These are phyloP conservation scores for Teratosphaeria viscida DNA, from an alignment of 2,329 filamentous ascomycete species.

Conservation along the genomic window DNA sequence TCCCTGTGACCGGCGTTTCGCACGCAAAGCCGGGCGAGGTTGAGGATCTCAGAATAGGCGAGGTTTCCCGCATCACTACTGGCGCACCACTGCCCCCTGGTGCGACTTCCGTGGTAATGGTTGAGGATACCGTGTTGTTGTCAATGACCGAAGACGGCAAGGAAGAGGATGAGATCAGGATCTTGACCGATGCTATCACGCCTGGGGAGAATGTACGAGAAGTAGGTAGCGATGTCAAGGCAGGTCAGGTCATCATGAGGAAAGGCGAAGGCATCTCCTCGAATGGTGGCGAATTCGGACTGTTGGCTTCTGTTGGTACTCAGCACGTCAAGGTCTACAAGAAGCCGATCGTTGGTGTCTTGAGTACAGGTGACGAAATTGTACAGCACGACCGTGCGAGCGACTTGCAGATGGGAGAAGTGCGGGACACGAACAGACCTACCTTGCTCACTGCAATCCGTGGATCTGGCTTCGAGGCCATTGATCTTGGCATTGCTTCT, in stretches of 20 bases:
- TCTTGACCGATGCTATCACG: conserved; percentile 65
- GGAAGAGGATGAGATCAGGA: conserved; percentile 82
- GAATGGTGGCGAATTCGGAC: conserved; percentile 80
- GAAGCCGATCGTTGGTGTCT: conserved; percentile 68
- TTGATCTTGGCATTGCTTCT: conserved; percentile 78
- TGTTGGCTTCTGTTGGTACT: conserved; percentile 77
- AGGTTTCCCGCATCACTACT: conserved; percentile 85
- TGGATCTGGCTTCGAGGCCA: conserved; percentile 63
- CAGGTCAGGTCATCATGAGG: conserved; percentile 58
- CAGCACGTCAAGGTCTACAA: conserved; percentile 60
- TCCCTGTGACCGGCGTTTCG: conserved; percentile 76
- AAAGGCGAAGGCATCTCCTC: conserved; percentile 76
- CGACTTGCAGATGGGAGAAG: conserved; percentile 64
- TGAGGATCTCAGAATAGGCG: conserved; percentile 55
- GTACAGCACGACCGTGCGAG: conserved; percentile 59
- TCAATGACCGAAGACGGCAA: conserved; percentile 65
- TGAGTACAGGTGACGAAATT: conserved; percentile 94
- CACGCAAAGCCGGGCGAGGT: conserved; percentile 68
- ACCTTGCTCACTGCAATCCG: conserved; percentile 69
- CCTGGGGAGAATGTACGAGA: conserved; percentile 83
- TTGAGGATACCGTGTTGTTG: conserved; percentile 78
- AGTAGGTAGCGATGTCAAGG: conserved; percentile 73
- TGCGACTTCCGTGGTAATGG: conserved; percentile 89
- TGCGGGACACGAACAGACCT: conserved; percentile 86
- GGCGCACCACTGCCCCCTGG: conserved; percentile 82